Evolutionary conservation across 345 rosid genomes (phyloP).

Genomic region (Eucalyptus sideroxylon): DNA sequence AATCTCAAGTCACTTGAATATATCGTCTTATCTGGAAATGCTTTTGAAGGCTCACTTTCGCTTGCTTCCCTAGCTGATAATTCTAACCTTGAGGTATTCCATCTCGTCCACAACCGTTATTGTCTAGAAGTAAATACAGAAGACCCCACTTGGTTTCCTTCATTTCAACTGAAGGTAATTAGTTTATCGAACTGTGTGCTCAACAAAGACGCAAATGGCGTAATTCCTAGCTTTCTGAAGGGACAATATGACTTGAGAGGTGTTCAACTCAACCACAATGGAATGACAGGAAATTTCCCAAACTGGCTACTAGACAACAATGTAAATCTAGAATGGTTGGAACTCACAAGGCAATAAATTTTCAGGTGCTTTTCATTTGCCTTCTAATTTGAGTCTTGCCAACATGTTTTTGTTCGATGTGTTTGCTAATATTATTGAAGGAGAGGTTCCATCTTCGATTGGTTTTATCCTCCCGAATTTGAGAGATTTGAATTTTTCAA

Average conservation of each 20-base stretch:
- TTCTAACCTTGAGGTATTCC: neutral
- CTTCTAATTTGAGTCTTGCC: neutral
- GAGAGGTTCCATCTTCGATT: neutral
- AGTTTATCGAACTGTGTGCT: neutral
- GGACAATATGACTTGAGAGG: neutral
- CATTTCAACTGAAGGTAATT: neutral
- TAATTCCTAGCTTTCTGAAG: neutral
- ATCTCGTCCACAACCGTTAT: rapidly evolving
- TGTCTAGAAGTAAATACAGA: neutral
- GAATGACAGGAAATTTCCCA: neutral
- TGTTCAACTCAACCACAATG: neutral
- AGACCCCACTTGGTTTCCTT: neutral
- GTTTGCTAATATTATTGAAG: rapidly evolving
- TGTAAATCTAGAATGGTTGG: neutral
- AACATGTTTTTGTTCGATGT: neutral
- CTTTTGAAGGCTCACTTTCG: neutral
- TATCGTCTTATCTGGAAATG: neutral
- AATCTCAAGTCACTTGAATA: neutral
- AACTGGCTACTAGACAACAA: neutral
- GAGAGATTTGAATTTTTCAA: rapidly evolving
- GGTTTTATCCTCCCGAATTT: neutral
- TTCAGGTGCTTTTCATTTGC: neutral
- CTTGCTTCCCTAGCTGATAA: neutral
- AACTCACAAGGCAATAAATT: neutral
- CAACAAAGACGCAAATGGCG: neutral